Conservation (phyloP, 306 rosid species). For the Ormosia semicastrata region DNA sequence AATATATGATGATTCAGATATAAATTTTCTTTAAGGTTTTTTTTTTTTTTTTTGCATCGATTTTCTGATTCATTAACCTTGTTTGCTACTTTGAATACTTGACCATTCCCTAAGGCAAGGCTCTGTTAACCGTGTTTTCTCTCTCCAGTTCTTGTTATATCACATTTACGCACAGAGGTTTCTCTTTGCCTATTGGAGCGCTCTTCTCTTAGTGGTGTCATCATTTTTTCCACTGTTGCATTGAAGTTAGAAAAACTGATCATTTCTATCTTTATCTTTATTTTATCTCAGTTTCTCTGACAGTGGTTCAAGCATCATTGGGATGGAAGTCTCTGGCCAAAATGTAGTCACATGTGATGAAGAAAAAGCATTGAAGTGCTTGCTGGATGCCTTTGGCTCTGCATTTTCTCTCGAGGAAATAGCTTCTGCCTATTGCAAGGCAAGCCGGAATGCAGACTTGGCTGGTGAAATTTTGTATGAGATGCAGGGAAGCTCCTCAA, state of each 20-base stretch:
- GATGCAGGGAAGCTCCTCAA: slow-evolving; percentile 46
- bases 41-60: neutral
- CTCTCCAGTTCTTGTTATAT: neutral
- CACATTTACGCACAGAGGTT: neutral
- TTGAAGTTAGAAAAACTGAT: neutral
- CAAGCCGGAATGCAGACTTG: slow-evolving; percentile 53
- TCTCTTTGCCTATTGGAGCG: neutral
- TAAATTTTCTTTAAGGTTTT: neutral
- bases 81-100: slow-evolving; percentile 1
- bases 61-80: neutral
- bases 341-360: slow-evolving; percentile 33
- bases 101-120: neutral
- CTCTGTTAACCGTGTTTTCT: neutral
- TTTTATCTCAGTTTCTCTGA: neutral
- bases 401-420: slow-evolving; percentile 64
- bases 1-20: neutral
- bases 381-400: slow-evolving; percentile 72
- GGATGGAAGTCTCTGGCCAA: slow-evolving; percentile 54
- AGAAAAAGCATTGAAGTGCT: slow-evolving; percentile 52
- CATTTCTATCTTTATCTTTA: neutral
- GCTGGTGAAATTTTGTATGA: slow-evolving; percentile 59
- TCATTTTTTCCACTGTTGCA: neutral
- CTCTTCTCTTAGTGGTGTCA: neutral
- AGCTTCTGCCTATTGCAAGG: slow-evolving; percentile 77
- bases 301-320: slow-evolving; percentile 19